These are phyloP conservation scores for Umbilicaria muhlenbergii DNA, from an alignment of 495 filamentous ascomycete genomes.

Conservation along the genomic window DNA sequence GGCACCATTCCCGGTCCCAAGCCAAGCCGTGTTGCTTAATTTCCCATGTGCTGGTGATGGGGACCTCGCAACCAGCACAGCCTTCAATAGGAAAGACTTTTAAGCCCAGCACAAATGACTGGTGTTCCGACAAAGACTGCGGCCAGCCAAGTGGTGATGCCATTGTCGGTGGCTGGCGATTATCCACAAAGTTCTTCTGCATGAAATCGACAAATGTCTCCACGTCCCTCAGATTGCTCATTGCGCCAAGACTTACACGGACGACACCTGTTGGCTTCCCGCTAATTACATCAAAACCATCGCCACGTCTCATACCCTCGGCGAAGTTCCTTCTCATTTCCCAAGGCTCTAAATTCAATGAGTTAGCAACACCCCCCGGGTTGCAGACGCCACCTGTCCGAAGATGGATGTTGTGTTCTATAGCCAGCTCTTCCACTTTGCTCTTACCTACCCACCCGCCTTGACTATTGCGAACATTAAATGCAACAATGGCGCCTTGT, in stretches of 20 bases:
- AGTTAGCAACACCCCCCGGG: conserved; percentile 63
- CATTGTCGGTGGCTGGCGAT: conserved; percentile 13
- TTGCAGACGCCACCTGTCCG: conserved; percentile 83
- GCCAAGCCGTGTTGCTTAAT: conserved; percentile 61
- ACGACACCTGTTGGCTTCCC: conserved; percentile 83
- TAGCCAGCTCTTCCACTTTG: conserved; percentile 72
- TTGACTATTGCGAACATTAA: conserved; percentile 55
- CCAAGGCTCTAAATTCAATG: conserved; percentile 52
- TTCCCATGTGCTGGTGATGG: conserved; percentile 50
- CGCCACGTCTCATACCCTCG: conserved; percentile 62
- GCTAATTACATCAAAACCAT: conserved; percentile 63
- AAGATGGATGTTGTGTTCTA: conserved; percentile 62
- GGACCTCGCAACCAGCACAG: conserved; percentile 64
- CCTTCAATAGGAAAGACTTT: conserved; percentile 77
- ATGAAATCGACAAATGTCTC: conserved; percentile 54
- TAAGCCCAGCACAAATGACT: conserved; percentile 42
- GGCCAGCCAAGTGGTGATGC: conserved; percentile 8
- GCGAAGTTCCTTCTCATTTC: conserved; percentile 73
- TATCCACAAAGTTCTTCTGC: conserved; percentile 60
- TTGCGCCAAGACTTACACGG: conserved; percentile 70
- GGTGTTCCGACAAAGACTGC: conserved; percentile 7
- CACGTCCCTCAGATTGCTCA: conserved; percentile 70
- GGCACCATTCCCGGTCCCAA: conserved; percentile 91
- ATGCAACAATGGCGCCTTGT: conserved; percentile 70
- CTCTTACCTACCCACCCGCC: conserved; percentile 65